Evolutionary conservation across 768 basidiomycete species (phyloP).

Genomic region (Boletus sensibilis): DNA sequence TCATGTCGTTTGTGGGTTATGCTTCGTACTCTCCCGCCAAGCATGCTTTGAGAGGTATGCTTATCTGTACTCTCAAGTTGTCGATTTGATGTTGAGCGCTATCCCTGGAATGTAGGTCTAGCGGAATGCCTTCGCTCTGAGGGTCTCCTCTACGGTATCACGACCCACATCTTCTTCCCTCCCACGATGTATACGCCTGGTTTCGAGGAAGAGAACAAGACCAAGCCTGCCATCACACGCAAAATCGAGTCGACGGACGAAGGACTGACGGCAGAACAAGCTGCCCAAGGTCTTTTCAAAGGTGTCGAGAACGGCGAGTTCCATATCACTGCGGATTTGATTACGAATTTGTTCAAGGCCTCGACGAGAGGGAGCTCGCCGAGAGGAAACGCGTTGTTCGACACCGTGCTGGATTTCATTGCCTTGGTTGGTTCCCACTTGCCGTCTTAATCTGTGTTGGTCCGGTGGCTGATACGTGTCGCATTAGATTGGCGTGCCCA

Average conservation of each 20-base stretch:
- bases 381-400: slow-evolving; percentile 57
- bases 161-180: slow-evolving; percentile 81
- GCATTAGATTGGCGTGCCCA: slow-evolving; percentile 47
- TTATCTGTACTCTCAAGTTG: background rate
- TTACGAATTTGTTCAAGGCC: slow-evolving; percentile 64
- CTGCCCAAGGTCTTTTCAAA: slow-evolving; percentile 59
- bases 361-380: slow-evolving; percentile 62
- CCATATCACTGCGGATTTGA: slow-evolving; percentile 74
- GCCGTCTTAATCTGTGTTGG: background rate
- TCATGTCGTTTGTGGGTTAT: slow-evolving; percentile 77
- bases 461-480: background rate
- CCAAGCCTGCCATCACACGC: slow-evolving; percentile 71
- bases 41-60: slow-evolving; percentile 76
- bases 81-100: background rate
- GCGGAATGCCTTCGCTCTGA: slow-evolving; percentile 84
- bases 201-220: slow-evolving; percentile 69
- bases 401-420: slow-evolving; percentile 41
- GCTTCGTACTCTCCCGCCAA: slow-evolving; percentile 81
- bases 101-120: slow-evolving; percentile 48
- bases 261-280: slow-evolving; percentile 59
- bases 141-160: slow-evolving; percentile 71
- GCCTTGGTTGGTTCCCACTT: slow-evolving; percentile 41
- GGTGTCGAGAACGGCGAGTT: slow-evolving; percentile 69
- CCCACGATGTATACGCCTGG: slow-evolving; percentile 79
- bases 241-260: slow-evolving; percentile 76